Conservation (phyloP, 1,284 basidiomycete species). For the Phaffia rhodozyma region DNA sequence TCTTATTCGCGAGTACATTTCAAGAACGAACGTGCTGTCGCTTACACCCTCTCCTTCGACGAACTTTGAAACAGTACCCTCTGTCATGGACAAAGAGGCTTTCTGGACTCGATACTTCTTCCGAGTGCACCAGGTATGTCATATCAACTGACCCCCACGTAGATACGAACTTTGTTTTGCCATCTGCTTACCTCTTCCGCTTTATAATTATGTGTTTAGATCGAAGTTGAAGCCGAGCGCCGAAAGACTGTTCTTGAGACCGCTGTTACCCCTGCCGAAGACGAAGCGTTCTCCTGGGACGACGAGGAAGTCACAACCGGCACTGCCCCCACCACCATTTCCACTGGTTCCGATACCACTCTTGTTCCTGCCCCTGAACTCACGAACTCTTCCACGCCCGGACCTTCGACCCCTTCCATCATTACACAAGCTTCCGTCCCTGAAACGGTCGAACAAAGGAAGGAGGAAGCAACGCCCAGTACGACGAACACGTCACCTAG, state of each 20-base stretch:
- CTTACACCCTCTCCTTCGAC: background rate
- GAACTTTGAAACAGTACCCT: conserved; percentile 47
- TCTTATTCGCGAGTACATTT: background rate
- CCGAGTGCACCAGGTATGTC: conserved; percentile 48
- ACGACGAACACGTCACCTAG: conserved; percentile 21
- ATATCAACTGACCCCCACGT: background rate
- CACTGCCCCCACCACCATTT: background rate
- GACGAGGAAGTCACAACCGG: conserved; percentile 27
- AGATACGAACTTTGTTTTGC: background rate
- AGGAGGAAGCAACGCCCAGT: conserved; percentile 26
- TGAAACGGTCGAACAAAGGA: background rate
- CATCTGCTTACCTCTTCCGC: background rate
- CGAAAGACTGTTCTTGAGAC: conserved; percentile 61
- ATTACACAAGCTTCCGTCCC: background rate
- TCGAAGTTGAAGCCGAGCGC: conserved; percentile 66
- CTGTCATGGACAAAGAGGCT: conserved; percentile 49
- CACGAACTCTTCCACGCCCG: conserved; percentile 19
- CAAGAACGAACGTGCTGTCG: background rate
- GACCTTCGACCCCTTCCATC: background rate
- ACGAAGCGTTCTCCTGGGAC: conserved; percentile 36
- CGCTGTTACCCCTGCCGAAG: conserved; percentile 16
- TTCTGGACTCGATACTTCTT: conserved; percentile 93
- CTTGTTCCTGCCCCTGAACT: background rate
- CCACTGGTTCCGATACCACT: conserved; percentile 2
- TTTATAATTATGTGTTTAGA: conserved; percentile 36